Evolutionary conservation across 2,329 filamentous ascomycete genomes (phyloP).

Genomic region (Cladophialophora chaetospira): DNA sequence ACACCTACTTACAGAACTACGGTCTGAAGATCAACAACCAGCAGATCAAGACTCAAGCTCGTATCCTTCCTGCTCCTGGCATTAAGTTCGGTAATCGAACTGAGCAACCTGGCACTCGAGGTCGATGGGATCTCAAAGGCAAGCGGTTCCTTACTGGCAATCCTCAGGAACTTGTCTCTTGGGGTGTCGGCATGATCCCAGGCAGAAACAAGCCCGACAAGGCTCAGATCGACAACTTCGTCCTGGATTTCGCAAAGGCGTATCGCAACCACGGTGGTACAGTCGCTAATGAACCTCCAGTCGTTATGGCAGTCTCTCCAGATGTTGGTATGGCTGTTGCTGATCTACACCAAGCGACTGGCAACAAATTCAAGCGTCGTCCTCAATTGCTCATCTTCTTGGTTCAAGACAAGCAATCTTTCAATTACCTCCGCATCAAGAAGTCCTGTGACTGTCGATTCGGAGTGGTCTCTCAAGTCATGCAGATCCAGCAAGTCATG

Average conservation of each 20-base stretch:
- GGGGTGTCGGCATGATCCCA: slow-evolving; percentile 73
- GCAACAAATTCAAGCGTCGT: slow-evolving; percentile 54
- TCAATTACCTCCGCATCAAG: slow-evolving; percentile 82
- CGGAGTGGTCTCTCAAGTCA: slow-evolving; percentile 78
- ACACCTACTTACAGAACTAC: slow-evolving; percentile 71
- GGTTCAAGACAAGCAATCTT: slow-evolving; percentile 68
- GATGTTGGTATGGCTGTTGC: slow-evolving; percentile 58
- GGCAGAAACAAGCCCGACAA: slow-evolving; percentile 51
- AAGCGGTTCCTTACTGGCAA: slow-evolving; percentile 76
- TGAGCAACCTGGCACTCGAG: slow-evolving; percentile 64
- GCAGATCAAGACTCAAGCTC: slow-evolving; percentile 69
- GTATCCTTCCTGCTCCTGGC: slow-evolving; percentile 69
- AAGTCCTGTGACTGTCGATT: slow-evolving; percentile 83
- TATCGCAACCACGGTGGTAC: slow-evolving; percentile 65
- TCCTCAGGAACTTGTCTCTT: slow-evolving; percentile 62
- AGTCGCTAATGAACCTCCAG: slow-evolving; percentile 51
- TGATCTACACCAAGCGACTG: slow-evolving; percentile 58
- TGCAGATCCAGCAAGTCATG: slow-evolving; percentile 70
- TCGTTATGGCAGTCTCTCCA: slow-evolving; percentile 44
- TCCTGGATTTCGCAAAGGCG: slow-evolving; percentile 62
- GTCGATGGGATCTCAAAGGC: slow-evolving; percentile 84
- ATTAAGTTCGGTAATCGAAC: slow-evolving; percentile 63
- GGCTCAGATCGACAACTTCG: slow-evolving; percentile 54
- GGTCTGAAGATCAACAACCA: slow-evolving; percentile 67
- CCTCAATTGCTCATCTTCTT: slow-evolving; percentile 82